Evolutionary conservation across 305 asterid genomes (phyloP), one percentile per base, ranked within the genome.

Genomic region (Solanum hybrid): DNA sequence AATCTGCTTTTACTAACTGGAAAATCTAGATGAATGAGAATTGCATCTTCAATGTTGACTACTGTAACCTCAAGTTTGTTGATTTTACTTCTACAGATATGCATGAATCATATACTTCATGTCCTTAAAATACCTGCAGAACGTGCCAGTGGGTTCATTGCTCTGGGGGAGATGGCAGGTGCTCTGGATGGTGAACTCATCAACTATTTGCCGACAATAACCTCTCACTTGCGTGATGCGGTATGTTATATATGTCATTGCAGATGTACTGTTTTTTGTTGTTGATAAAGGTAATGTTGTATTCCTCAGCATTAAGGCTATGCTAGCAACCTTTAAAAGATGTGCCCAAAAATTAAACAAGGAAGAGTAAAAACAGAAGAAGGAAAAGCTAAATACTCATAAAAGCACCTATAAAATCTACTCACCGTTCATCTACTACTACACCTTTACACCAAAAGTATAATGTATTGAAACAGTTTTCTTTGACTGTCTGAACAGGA

Each of bases 131-230:
- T 96, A 92, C 99, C 99, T 29, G 98, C 99, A 26, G 99, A 97
- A 92, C 97, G 98, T 91, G 96, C 97, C 79, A 96, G 99, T 91
- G 99, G 99, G 90, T 97, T 97, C 95, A 96, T 96, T 90, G 99
- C 99, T 89, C 98, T 97, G 31, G 99, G 99, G 91, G 99, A 97
- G 94, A 97, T 97, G 99, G 99, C 99, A 91, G 99, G 98, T 91
- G 99, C 99, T 73, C 94, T 97, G 94, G 99, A 96, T 90, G 99
- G 99, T 88, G 99, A 97, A 93, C 99, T 97, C 92, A 93, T 94
- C 65, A 93, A 96, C 92, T 97, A 97, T 96, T 93, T 97, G 99
- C 98, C 99, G 97, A 97, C 96, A 95, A 96, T 97, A 95, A 96
- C 98, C 57, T 87, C 97, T 88, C 99, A 97, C 94, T 93, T 97